Conservation (phyloP, 345 rosid species). For the Combretum micranthum region DNA sequence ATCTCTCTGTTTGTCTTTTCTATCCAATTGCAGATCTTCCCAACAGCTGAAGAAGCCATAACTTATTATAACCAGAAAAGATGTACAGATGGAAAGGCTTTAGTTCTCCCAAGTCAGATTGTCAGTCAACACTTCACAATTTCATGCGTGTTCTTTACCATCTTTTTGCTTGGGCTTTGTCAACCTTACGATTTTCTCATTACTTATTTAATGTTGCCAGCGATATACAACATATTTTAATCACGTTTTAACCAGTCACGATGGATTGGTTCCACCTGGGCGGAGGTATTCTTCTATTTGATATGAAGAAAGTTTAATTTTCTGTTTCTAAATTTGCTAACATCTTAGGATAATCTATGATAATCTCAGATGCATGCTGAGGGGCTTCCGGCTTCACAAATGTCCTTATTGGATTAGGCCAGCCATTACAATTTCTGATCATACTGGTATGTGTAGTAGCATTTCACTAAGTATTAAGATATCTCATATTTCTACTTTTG, state of each 20-base stretch:
- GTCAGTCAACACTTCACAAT: conserved; percentile 41
- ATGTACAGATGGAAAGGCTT: conserved; percentile 85
- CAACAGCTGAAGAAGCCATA: conserved; percentile 80
- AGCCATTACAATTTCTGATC: conserved; percentile 65
- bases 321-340: neutral
- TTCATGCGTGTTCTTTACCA: neutral
- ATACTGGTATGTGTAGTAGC: conserved; percentile 44
- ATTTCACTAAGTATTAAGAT: neutral
- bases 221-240: conserved; percentile 82
- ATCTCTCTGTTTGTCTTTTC: conserved; percentile 13
- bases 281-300: conserved; percentile 47
- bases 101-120: conserved; percentile 93
- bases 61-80: conserved; percentile 89
- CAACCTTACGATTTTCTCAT: conserved; percentile 12
- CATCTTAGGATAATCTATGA: too few species aligned
- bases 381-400: conserved; percentile 82
- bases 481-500: neutral
- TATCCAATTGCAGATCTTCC: conserved; percentile 59
- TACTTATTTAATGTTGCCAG: conserved; percentile 25
- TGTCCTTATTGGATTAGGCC: conserved; percentile 98
- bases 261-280: conserved; percentile 60
- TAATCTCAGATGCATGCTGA: conserved; percentile 73
- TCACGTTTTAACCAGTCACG: conserved; percentile 41
- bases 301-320: neutral
- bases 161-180: neutral